A percentile compares a stretch with the other conserved stretches of the same genome.
phyloP scores from a whole-genome alignment of 73 alveolate species.

The Paramecium caudatum region DNA sequence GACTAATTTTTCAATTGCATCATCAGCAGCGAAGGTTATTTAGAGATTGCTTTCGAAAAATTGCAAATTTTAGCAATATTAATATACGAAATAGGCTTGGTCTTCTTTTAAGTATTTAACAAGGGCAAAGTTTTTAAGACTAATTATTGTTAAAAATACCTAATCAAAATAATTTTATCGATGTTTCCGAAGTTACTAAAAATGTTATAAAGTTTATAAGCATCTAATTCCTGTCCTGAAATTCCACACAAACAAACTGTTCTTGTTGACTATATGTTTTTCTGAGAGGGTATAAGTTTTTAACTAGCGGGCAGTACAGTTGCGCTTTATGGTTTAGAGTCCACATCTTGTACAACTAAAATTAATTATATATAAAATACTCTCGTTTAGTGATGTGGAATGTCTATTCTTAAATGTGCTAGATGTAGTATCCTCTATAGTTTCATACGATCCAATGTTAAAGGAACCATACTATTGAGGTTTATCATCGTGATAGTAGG shows the following conservation, averaged over 20 bases:
- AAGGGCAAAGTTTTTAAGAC: conserved; percentile 36
- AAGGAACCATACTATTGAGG: background rate
- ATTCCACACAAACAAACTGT: conserved; percentile 59
- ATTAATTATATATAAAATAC: background rate
- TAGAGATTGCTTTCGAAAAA: conserved; percentile 13
- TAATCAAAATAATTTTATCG: conserved; percentile 39
- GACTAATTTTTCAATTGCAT: conserved; percentile 58
- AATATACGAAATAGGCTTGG: conserved; percentile 30
- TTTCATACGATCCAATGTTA: conserved; percentile 50
- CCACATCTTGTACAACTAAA: background rate
- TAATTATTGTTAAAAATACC: background rate
- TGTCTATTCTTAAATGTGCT: conserved; percentile 24
- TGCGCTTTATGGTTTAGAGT: conserved; percentile 8
- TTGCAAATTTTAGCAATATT: conserved; percentile 18
- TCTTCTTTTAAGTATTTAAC: conserved; percentile 59
- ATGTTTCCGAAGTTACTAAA: conserved; percentile 67
- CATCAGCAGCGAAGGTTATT: conserved; percentile 54
- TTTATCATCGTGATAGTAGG: conserved; percentile 42
- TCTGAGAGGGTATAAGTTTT: background rate
- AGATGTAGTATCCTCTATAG: conserved; percentile 58
- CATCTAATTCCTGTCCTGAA: conserved; percentile 28
- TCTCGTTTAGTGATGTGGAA: conserved; percentile 23
- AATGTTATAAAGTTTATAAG: conserved; percentile 37
- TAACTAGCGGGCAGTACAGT: conserved; percentile 23
- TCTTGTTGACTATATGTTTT: conserved; percentile 11